Percentiles rank a stretch among this genome's conserved stretches.
Conservation (phyloP, 345 rosid species). For the Ricinus communis region DNA sequence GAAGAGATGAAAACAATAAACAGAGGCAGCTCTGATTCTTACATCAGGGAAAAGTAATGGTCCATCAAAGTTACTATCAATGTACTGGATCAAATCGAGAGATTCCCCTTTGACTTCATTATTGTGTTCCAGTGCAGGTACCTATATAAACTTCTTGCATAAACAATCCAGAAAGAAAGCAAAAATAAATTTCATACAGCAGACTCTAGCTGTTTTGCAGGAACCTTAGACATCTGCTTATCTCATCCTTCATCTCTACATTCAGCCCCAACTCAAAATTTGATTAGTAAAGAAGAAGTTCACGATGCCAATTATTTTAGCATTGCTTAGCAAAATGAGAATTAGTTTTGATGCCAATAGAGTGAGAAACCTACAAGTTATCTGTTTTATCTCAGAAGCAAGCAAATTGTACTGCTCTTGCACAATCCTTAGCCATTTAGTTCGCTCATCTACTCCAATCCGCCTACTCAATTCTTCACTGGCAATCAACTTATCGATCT, state of each 20-base stretch:
- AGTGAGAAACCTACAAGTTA: too few relatives aligned
- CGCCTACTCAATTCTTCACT: too few relatives aligned
- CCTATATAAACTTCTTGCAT: conserved; percentile 14
- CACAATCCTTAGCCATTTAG: too few relatives aligned
- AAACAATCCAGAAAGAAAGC: not conserved
- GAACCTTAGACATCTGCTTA: not conserved
- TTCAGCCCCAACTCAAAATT: not conserved
- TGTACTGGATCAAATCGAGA: conserved; percentile 34
- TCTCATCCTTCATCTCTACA: not conserved
- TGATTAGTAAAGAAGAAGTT: too few relatives aligned
- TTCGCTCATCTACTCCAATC: too few relatives aligned
- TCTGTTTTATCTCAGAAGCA: too few relatives aligned
- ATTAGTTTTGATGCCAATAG: too few relatives aligned
- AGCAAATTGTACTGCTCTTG: too few relatives aligned
- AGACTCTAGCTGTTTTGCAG: not conserved
- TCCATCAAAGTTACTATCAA: conserved; percentile 33
- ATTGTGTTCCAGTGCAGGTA: conserved; percentile 38
- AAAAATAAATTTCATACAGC: not conserved
- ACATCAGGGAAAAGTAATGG: conserved; percentile 32
- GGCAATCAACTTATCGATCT: too few relatives aligned
- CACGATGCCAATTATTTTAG: too few relatives aligned
- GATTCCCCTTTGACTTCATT: conserved; percentile 37
- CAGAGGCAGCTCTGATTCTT: not conserved
- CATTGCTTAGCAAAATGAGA: too few relatives aligned
- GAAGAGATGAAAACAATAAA: not conserved